Conservation (phyloP, 2,329 filamentous ascomycete species). For the Fusarium chaquense region DNA sequence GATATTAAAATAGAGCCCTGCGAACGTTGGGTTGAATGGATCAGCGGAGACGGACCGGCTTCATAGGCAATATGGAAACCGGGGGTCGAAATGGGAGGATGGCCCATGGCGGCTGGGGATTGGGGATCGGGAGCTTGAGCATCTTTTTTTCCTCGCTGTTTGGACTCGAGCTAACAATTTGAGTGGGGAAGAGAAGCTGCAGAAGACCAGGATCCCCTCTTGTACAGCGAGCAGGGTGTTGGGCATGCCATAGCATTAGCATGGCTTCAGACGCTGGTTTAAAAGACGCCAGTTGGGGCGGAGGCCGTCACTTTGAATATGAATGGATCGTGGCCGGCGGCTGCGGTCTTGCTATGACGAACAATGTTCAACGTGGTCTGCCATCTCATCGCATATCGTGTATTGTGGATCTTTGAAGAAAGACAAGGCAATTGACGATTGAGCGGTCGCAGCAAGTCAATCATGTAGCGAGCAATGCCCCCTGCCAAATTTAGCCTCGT, state of each 20-base stretch:
- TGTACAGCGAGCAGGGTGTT: constrained; percentile 23
- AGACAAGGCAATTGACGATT: constrained; percentile 26
- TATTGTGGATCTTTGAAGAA: constrained; percentile 37
- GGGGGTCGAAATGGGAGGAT: constrained; percentile 42
- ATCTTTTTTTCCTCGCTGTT: constrained; percentile 30
- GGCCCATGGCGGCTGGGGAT: constrained; percentile 44
- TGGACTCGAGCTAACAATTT: constrained; percentile 32
- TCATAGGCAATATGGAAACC: constrained; percentile 41
- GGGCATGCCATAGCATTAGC: constrained; percentile 6
- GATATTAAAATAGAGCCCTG: constrained; percentile 60
- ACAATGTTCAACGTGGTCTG: constrained; percentile 27
- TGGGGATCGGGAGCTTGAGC: constrained; percentile 36
- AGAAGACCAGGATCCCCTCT: constrained; percentile 42
- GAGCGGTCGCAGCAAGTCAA: constrained; percentile 37
- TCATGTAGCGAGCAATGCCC: constrained; percentile 40
- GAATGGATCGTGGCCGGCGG: constrained; percentile 39
- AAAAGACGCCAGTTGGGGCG: constrained; percentile 31
- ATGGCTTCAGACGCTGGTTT: constrained; percentile 26
- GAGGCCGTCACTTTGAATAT: constrained; percentile 39
- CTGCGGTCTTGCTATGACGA: constrained; percentile 39
- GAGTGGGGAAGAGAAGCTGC: constrained; percentile 42
- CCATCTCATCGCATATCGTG: constrained; percentile 21
- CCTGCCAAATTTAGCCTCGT: constrained; percentile 48
- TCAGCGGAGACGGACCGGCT: constrained; percentile 48
- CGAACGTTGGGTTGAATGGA: constrained; percentile 48